Conservation (phyloP, 306 rosid genomes). For the Quercus dentata region DNA sequence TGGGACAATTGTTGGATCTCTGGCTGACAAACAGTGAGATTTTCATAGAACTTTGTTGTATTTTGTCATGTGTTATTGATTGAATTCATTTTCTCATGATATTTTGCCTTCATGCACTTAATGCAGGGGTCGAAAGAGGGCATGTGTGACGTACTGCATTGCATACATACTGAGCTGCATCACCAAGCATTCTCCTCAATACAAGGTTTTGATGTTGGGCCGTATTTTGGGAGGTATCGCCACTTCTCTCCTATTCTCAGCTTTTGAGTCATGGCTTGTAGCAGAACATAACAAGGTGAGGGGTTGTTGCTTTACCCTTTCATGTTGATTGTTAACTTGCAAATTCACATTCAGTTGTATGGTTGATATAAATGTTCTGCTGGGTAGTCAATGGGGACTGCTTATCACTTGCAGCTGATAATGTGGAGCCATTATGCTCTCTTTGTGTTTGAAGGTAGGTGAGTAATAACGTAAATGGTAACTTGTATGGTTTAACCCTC, state of each 20-base stretch:
- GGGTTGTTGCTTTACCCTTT: background rate
- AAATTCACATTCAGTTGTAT: slow-evolving; percentile 1
- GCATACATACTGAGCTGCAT: slow-evolving; percentile 89
- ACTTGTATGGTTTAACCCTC: background rate
- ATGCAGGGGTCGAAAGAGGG: slow-evolving; percentile 97
- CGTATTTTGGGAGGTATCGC: slow-evolving; percentile 97
- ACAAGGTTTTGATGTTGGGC: slow-evolving; percentile 87
- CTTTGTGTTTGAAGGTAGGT: background rate
- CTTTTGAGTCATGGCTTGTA: slow-evolving; percentile 98
- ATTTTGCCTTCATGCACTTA: slow-evolving; percentile 15
- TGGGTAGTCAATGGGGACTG: background rate
- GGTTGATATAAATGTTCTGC: background rate
- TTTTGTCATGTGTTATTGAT: slow-evolving; percentile 3
- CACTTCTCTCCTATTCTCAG: slow-evolving; percentile 90
- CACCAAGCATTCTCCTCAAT: slow-evolving; percentile 93
- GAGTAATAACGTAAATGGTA: background rate
- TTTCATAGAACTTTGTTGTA: background rate
- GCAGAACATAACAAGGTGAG: slow-evolving; percentile 97
- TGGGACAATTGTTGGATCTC: slow-evolving; percentile 95
- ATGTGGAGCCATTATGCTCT: background rate
- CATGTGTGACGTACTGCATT: slow-evolving; percentile 88
- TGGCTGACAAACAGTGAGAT: slow-evolving; percentile 97
- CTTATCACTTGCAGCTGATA: background rate
- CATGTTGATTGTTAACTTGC: background rate
- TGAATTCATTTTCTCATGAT: slow-evolving; percentile 1